Base-by-base conservation (phyloP, 768 basidiomycete species). In the Sistotremastrum niveocremeum region DNA sequence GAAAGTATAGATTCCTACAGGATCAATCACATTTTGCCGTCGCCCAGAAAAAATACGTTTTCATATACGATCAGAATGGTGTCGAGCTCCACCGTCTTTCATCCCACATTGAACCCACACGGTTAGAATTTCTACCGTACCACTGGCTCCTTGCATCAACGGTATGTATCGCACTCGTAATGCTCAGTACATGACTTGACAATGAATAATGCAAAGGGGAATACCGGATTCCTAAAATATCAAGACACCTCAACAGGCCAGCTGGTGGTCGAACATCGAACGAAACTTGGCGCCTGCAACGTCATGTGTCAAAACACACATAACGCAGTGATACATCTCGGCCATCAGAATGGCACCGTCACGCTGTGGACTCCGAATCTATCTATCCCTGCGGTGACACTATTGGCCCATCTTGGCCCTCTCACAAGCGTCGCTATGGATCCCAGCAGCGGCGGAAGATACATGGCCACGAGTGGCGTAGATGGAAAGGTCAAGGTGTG, bases 301-400 rank as follows among this genome's bases (percentile, higher is more conserved):
- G 75, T 84, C 36, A 86, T 99, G 79, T 68, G 86, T 0, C 91
- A 97, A 68, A 97, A 95, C 58, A 61, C 69, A 10, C 91, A 97
- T 65, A 93, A 84, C 61, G 95, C 90, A 8, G 88, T 98, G 50
- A 82, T 97, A 46, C 79, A 95, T 50, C 77, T 95, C 7, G 95
- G 95, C 0, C 94, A 98, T 57, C 80, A 87, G 56, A 97, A 97
- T 56, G 94, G 94, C 9, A 81, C 80, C 29, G 84, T 97, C n/a
- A 91, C 91, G 0, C 70, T 98, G 2, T 97, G 93, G 91, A 94
- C 93, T 5, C 95, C 95, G 0, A 95, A 94, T 57, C 71, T 95
- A 3, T 78, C 88, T 0, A 82, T 88, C 49, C 86, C 94, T 0
- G 90, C 88, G 1, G 88, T 98, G 34, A 89, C 86, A 51, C 74